Percentiles rank a stretch among this genome's conserved stretches.
Conservation (phyloP, 2,329 filamentous ascomycete genomes). For the Pyricularia pennisetigena region DNA sequence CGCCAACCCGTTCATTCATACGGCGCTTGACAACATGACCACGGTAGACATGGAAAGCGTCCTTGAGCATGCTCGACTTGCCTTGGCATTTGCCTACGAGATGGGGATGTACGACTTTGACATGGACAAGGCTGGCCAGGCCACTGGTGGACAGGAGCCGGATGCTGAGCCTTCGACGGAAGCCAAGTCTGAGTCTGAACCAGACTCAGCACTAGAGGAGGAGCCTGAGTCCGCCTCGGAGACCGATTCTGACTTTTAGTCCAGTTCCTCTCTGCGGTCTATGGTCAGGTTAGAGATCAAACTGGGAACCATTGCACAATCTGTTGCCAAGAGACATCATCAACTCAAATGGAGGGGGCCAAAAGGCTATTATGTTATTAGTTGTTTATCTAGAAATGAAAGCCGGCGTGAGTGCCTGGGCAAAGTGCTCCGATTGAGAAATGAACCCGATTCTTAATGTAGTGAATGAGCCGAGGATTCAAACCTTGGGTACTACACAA, state of each 20-base stretch:
- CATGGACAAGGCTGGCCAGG: neutral
- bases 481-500: neutral
- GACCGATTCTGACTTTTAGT: neutral
- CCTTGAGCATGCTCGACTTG: constrained; percentile 49
- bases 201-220: neutral
- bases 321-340: no score
- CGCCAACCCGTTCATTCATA: constrained; percentile 62
- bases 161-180: neutral
- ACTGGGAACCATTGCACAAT: neutral
- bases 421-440: neutral
- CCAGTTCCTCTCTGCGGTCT: neutral
- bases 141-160: neutral
- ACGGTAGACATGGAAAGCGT: constrained; percentile 58
- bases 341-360: neutral
- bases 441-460: neutral
- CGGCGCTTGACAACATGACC: constrained; percentile 60
- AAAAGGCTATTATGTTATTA: neutral
- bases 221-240: neutral
- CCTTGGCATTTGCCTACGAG: constrained; percentile 36
- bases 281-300: neutral
- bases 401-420: neutral
- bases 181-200: neutral
- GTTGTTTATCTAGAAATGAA: neutral
- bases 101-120: constrained; percentile 25
- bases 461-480: neutral